Evolutionary conservation across 371 early-diverging fungal species (phyloP), one percentile per base, ranked within the genome.

Genomic region (Apophysomyces variabilis): DNA sequence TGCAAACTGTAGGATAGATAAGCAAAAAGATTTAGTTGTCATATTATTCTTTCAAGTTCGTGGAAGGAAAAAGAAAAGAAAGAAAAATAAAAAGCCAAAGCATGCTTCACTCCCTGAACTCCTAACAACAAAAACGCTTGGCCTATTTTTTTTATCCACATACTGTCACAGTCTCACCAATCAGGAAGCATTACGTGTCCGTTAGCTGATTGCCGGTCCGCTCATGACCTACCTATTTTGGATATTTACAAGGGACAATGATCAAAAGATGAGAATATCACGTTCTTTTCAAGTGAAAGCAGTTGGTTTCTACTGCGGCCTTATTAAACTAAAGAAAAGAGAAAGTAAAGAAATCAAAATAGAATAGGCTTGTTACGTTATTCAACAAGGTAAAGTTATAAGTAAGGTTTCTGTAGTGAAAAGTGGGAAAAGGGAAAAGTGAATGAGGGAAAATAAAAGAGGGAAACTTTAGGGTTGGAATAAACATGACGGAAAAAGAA

Each of bases 231-330:
- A 50, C 54, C 54, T 50, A 50, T 50, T 50, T 50, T n/a, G 54
- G 54, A 18, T 18, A 21, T 18, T 21, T 26, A 21, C 18, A 26
- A 50, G 21, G 21, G n/a, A 50, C 54, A 16, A 50, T 50, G 54
- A 50, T 50, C 21, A 50, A 50, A 26, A 50, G 54, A 50, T 50
- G 54, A 50, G 54, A 50, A 50, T 50, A 50, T 50, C 54, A 50
- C 54, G 54, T 50, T 50, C 54, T 50, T 50, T n/a, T 11, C 16
- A 26, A 13, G 41, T 41, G 3, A 47, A 47, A 47, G 14, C 47
- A 11, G 7, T 47, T 47, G 7, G 9, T 47, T 13, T 47, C 3
- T 26, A 26, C 32, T 26, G 32, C 32, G 3, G 32, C 3, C 32
- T 26, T 26, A 26, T 26, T 26, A 26, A 26, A 26, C 26, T 26